A percentile compares a stretch with the other conserved stretches of the same genome.
Evolutionary conservation across 495 filamentous ascomycete species (phyloP).

Genomic region (Oidiodendron maius): DNA sequence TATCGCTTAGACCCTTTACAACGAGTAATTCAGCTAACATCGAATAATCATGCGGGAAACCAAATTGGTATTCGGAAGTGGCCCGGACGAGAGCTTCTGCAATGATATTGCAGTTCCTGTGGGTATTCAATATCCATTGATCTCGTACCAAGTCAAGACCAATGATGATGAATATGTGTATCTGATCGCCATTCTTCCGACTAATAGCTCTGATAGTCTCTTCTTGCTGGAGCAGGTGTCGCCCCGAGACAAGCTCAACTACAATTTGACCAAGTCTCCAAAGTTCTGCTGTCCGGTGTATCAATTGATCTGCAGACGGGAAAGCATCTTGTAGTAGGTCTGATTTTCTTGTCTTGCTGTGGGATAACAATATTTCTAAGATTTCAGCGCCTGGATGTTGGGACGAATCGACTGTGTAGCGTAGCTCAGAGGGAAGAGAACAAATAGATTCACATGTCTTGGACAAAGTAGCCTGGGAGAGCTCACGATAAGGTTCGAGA

Average conservation of each 20-base stretch:
- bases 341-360: background rate
- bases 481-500: background rate
- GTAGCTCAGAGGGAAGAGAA: conserved; percentile 3
- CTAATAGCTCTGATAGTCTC: conserved; percentile 1
- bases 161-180: conserved; percentile 6
- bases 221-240: background rate
- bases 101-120: conserved; percentile 2
- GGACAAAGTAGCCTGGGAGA: conserved; percentile 1
- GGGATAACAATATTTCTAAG: conserved; percentile 21
- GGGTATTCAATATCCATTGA: conserved; percentile 2
- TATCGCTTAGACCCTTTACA: background rate
- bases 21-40: conserved; percentile 1
- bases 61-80: background rate
- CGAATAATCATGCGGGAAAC: conserved; percentile 4
- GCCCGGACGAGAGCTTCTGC: conserved; percentile 2
- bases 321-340: background rate
- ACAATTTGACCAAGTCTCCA: background rate
- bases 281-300: background rate
- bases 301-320: background rate
- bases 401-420: conserved; percentile 19
- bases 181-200: background rate
- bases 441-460: conserved; percentile 22
- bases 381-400: conserved; percentile 42
- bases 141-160: background rate
- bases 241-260: conserved; percentile 1